Evolutionary conservation across 257 asterid genomes (phyloP).

Genomic region (Eucommia ulmoides): DNA sequence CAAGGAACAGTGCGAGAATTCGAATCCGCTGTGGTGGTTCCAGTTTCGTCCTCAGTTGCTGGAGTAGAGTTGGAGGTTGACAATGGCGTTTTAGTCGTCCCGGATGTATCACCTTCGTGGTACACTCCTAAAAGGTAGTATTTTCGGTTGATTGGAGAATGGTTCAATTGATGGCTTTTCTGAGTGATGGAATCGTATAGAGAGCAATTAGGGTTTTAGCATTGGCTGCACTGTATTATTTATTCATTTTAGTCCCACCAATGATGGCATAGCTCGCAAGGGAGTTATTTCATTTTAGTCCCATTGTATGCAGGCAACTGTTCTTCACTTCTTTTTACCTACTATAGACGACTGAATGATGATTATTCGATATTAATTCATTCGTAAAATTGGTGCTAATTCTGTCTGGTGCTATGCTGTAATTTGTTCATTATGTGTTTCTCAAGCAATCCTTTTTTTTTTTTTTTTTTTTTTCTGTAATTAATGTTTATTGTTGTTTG

Average conservation of each 20-base stretch:
- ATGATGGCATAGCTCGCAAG: no score
- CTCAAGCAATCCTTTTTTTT: neutral
- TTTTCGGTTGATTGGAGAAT: slow-evolving; percentile 1
- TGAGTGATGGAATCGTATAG: neutral
- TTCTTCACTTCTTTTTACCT: no score
- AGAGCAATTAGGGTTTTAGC: neutral
- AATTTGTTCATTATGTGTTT: neutral
- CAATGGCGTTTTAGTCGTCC: slow-evolving; percentile 20
- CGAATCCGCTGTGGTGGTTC: slow-evolving; percentile 10
- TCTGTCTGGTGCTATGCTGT: neutral
- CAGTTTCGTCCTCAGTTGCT: slow-evolving; percentile 14
- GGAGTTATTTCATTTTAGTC: no score
- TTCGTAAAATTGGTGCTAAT: neutral
- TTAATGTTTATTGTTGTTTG: slow-evolving; percentile 9
- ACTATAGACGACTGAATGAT: no score
- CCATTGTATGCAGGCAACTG: no score
- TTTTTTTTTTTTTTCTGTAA: neutral
- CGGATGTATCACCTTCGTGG: slow-evolving; percentile 40
- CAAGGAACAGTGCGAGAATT: slow-evolving; percentile 21
- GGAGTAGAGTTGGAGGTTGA: slow-evolving; percentile 21
- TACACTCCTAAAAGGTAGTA: slow-evolving; percentile 51
- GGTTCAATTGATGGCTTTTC: neutral
- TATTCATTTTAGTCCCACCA: neutral
- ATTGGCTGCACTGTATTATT: neutral
- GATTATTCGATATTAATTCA: neutral